Evolutionary conservation across 2,329 filamentous ascomycete genomes (phyloP), one percentile per base, ranked within the genome.

Genomic region (Aureobasidium sp.): DNA sequence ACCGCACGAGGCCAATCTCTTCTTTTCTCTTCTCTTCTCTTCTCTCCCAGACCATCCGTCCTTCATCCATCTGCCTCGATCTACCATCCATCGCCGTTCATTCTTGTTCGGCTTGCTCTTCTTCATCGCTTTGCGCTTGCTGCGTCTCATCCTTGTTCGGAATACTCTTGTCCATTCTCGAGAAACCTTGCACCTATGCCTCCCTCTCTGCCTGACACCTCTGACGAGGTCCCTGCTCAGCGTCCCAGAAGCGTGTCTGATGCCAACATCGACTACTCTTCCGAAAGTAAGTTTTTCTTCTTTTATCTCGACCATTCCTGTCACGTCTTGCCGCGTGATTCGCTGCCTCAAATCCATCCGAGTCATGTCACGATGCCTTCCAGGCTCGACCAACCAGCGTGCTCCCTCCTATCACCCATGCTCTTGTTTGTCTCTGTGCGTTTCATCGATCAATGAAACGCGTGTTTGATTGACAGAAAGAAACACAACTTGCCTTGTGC

Each of bases 231-330:
- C 17, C 6, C 14, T 32, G 11, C 47, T 40, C 32, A 40, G 14
- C 45, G 45, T 24, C 3, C 11, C 17, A 50, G 47, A 50, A 40
- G 35, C 27, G 16, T 22, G 12, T 50, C 47, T 32, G 47, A 50
- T 37, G 35, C 16, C 6, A 25, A 16, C 17, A 37, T 39, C 35
- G 27, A 24, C 24, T 32, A 50, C 10, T 6, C 16, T n/a, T 24
- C 27, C 14, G 8, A 27, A 27, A 25, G 47, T 50, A 39, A 24
- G 47, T 50, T 21, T 16, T 10, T 30, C 22, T 25, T 12, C 34
- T 29, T 32, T 41, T 40, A 39, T 32, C 35, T 32, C 27, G 3
- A 30, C 37, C 47, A 50, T 40, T 16, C 34, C 32, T 38, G 25
- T 39, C 34, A 39, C 40, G 37, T 24, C 22, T 25, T 1, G 4